These are phyloP conservation scores for Syzygium oleosum DNA, from an alignment of 345 rosid genomes.

Conservation along the genomic window DNA sequence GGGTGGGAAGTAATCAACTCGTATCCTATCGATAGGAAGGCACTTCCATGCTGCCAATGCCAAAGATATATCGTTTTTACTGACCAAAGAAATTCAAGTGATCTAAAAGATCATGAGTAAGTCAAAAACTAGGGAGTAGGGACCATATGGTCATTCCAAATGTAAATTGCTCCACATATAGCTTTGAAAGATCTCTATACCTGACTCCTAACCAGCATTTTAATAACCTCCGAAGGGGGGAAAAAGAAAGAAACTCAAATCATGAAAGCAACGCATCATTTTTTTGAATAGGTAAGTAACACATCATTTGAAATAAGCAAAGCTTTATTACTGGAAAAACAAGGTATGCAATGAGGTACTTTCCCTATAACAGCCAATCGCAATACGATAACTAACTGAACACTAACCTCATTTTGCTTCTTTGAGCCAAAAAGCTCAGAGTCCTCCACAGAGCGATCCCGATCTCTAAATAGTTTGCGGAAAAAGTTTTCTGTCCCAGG, in stretches of 20 bases:
- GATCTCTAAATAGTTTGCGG: slow-evolving; percentile 92
- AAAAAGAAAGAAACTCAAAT: not conserved
- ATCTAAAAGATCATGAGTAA: not conserved
- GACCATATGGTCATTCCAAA: not conserved
- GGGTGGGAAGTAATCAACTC: not conserved
- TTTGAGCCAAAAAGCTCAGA: slow-evolving; percentile 77
- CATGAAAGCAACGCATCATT: not conserved
- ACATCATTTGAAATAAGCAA: not conserved
- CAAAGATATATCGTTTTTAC: not conserved
- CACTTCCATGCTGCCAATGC: not conserved
- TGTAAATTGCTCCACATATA: not conserved
- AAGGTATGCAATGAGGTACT: not conserved
- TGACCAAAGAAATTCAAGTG: not conserved
- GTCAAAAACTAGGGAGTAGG: not conserved
- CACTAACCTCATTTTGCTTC: slow-evolving; percentile 69
- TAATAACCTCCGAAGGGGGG: not conserved
- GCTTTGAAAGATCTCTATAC: not conserved
- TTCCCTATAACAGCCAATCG: not conserved
- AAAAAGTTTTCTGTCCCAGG: slow-evolving; percentile 95
- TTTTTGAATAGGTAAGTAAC: not conserved
- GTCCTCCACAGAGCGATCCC: slow-evolving; percentile 90
- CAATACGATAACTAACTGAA: not conserved
- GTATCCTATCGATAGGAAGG: not conserved
- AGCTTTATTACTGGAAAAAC: not conserved
- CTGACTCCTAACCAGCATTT: not conserved